Percentiles rank a stretch among this genome's conserved stretches.
phyloP scores from a whole-genome alignment of 805 yeast genomes.

The Hanseniaspora pseudoguilliermondii region DNA sequence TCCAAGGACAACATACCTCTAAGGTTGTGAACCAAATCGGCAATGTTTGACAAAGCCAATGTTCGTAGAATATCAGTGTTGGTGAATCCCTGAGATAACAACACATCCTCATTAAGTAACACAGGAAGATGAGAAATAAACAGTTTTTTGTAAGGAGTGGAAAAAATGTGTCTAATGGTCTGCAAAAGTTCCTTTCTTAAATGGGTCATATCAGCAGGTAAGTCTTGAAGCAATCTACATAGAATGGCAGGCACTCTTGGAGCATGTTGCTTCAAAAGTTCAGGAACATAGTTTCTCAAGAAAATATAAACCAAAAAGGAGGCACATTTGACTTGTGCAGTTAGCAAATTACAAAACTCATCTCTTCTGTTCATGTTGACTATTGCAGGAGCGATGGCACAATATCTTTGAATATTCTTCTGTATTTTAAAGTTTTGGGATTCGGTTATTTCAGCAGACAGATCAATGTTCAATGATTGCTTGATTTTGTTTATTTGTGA shows the following conservation, averaged over 20 bases:
- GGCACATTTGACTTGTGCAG: constrained; percentile 92
- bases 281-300: constrained; percentile 68
- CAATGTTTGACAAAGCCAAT: constrained; percentile 85
- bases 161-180: constrained; percentile 86
- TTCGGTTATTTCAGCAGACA: neutral
- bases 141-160: constrained; percentile 71
- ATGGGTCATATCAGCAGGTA: constrained; percentile 84
- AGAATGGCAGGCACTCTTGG: constrained; percentile 74
- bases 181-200: constrained; percentile 88
- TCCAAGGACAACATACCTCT: constrained; percentile 67
- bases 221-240: constrained; percentile 76
- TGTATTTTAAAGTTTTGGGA: constrained; percentile 4
- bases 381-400: constrained; percentile 57
- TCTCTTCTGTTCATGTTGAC: constrained; percentile 63
- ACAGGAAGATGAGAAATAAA: constrained; percentile 78
- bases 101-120: constrained; percentile 71
- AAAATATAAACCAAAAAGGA: constrained; percentile 87
- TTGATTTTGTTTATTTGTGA: constrained; percentile 63
- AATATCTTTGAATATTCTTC: constrained; percentile 47
- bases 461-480: constrained; percentile 3
- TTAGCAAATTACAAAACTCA: constrained; percentile 74
- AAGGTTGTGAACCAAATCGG: constrained; percentile 88
- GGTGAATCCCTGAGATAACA: constrained; percentile 87
- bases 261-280: constrained; percentile 43
- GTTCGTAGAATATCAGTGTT: constrained; percentile 83